These are phyloP conservation scores for Musa schizocarpa DNA, from an alignment of 176 grass and related monocot genomes.

Conservation along the genomic window DNA sequence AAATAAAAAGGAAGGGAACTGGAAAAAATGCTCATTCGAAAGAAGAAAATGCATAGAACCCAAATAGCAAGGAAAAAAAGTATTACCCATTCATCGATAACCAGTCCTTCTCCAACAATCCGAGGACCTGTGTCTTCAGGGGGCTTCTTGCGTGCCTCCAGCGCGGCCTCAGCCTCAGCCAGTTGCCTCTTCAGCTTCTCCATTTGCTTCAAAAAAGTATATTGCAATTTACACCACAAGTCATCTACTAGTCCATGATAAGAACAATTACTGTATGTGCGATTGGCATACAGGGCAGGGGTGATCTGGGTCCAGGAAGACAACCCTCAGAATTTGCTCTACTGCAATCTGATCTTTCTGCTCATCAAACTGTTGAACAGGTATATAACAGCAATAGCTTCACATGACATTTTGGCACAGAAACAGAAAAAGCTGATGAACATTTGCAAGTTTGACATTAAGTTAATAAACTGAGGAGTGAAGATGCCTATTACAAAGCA, in stretches of 20 bases:
- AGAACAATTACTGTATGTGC: no score
- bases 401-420: not conserved
- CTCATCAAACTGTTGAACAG: constrained; percentile 70
- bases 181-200: constrained; percentile 89
- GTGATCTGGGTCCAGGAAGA: constrained; percentile 78
- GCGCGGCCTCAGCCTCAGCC: constrained; percentile 78
- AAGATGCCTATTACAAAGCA: no score
- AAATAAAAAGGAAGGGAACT: constrained; percentile 15
- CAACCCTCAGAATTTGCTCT: constrained; percentile 81
- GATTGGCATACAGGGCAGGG: constrained; percentile 42
- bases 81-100: constrained; percentile 99
- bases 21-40: constrained; percentile 20
- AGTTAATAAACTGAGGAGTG: no score
- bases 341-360: constrained; percentile 79
- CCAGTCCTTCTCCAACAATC: constrained; percentile 79
- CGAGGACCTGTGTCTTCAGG: constrained; percentile 44
- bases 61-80: not conserved
- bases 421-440: no score
- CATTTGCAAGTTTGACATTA: no score
- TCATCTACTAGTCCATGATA: no score
- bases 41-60: not conserved
- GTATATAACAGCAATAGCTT: not conserved
- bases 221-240: not conserved
- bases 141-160: constrained; percentile 93
- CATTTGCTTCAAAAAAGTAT: constrained; percentile 59